These are phyloP conservation scores for Hypoxylon sp. DNA, from an alignment of 2,329 filamentous ascomycete genomes.

Conservation along the genomic window DNA sequence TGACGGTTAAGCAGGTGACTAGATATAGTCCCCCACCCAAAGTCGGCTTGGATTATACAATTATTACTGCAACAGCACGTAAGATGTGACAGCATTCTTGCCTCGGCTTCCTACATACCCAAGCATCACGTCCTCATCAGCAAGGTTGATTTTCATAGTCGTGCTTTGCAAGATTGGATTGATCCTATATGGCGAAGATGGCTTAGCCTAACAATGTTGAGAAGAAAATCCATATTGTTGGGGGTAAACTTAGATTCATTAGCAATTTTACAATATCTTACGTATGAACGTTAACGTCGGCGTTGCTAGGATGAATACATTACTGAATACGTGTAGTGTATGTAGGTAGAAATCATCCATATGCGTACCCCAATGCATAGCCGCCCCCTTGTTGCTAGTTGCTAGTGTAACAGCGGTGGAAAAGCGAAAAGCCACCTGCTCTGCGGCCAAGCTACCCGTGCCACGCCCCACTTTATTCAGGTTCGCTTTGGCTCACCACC, in stretches of 20 bases:
- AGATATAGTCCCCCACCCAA: background rate
- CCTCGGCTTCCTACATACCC: slow-evolving; percentile 1
- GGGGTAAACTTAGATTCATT: slow-evolving; percentile 10
- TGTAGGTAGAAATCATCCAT: slow-evolving; percentile 16
- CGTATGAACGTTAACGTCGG: slow-evolving; percentile 17
- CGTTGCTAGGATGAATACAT: slow-evolving; percentile 4
- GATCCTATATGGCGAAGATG: slow-evolving; percentile 21
- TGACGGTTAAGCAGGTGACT: background rate
- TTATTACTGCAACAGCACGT: background rate
- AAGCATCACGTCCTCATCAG: slow-evolving; percentile 8
- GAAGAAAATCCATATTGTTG: slow-evolving; percentile 10
- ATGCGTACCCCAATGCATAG: slow-evolving; percentile 32
- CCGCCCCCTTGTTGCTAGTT: slow-evolving; percentile 41
- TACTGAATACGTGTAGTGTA: slow-evolving; percentile 18
- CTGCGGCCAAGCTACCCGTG: slow-evolving; percentile 15
- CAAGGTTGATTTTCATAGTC: slow-evolving; percentile 24
- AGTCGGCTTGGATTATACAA: background rate
- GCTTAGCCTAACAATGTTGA: slow-evolving; percentile 27
- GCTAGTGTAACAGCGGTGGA: slow-evolving; percentile 27
- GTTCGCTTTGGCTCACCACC: no score
- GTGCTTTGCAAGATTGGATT: slow-evolving; percentile 4
- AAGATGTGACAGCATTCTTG: slow-evolving; percentile 3
- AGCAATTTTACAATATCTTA: background rate
- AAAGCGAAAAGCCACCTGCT: background rate
- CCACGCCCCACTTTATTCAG: no score